Evolutionary conservation across 73 alveolate species (phyloP).

Genomic region (Paramecium octaurelia): DNA sequence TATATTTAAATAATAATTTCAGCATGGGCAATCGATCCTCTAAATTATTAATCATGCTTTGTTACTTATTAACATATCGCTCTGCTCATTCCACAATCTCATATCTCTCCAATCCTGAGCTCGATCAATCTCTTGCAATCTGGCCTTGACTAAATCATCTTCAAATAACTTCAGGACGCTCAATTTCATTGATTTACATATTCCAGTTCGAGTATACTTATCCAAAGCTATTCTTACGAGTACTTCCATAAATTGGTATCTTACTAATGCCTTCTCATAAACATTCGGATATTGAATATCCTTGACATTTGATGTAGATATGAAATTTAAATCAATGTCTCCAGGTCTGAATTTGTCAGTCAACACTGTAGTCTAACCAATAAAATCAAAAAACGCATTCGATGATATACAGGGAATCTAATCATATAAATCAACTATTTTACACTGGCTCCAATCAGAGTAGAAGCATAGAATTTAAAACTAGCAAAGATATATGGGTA

Average conservation of each 20-base stretch:
- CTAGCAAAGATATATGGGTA: slow-evolving; percentile 33
- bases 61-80: slow-evolving; percentile 46
- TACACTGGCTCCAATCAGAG: slow-evolving; percentile 19
- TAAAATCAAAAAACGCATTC: slow-evolving; percentile 55
- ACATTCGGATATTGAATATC: slow-evolving; percentile 29
- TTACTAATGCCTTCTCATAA: slow-evolving; percentile 62
- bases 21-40: slow-evolving; percentile 48
- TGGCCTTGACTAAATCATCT: background rate
- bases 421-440: background rate
- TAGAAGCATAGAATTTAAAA: slow-evolving; percentile 27
- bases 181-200: slow-evolving; percentile 34
- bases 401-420: slow-evolving; percentile 49
- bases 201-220: slow-evolving; percentile 52
- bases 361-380: slow-evolving; percentile 28
- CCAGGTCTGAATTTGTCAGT: slow-evolving; percentile 53
- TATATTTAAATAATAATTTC: slow-evolving; percentile 6
- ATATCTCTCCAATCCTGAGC: slow-evolving; percentile 55
- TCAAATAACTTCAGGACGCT: background rate
- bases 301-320: slow-evolving; percentile 32
- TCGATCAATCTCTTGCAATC: background rate
- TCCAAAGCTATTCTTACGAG: slow-evolving; percentile 68
- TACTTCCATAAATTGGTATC: slow-evolving; percentile 69
- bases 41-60: background rate
- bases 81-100: slow-evolving; percentile 59
- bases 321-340: slow-evolving; percentile 63